Base-by-base conservation (phyloP, 306 rosid species). In the Lathyrus tuberosus region DNA sequence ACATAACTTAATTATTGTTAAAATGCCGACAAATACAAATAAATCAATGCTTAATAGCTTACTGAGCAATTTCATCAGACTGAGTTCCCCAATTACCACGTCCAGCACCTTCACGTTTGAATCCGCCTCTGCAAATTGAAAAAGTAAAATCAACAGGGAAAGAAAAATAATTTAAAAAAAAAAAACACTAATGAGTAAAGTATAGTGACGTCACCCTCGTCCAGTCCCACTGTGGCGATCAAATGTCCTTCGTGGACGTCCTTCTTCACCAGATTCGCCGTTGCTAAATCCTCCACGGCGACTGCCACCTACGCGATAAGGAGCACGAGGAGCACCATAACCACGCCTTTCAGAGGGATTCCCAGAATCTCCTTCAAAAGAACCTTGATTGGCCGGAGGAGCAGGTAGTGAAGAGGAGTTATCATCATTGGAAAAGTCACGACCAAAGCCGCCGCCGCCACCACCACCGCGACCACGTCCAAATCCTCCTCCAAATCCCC, bases 71-170 rank as follows among this genome's bases (percentile, higher is more conserved):
- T 54, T 89, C 99, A 82, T 94, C 95, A 44, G 74, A 8, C 58
- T 83, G 76, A 15, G 90, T 83, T 77, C 97, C 99, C 97, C 99
- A 94, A 80, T 94, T 94, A 10, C 96, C 99, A n/a, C 91, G 88
- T 47, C 99, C 97, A 74, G 92, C 43, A 0, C 99, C 99, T 30
- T 89, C 96, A 2, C 95, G 87, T 43, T 94, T 91, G 75, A 87
- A 0, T 49, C 87, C 97, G 80, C 47, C 80, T 51, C 99, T 94
- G 84, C 58, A 65, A 24, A 74, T 47, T 75, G 24, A 70, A 77
- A 57, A 37, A 57, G 18, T 38, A 37, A 76, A 8, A 26, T 65
- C 75, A 22, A 28, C 22, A 65, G 8, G 40, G 42, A 62, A 8
- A 6, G 4, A 51, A 46, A 80, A 14, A 53, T 47, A 17, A 24